These are phyloP conservation scores for Anisodus acutangulus DNA, from an alignment of 257 asterid genomes.

Conservation along the genomic window DNA sequence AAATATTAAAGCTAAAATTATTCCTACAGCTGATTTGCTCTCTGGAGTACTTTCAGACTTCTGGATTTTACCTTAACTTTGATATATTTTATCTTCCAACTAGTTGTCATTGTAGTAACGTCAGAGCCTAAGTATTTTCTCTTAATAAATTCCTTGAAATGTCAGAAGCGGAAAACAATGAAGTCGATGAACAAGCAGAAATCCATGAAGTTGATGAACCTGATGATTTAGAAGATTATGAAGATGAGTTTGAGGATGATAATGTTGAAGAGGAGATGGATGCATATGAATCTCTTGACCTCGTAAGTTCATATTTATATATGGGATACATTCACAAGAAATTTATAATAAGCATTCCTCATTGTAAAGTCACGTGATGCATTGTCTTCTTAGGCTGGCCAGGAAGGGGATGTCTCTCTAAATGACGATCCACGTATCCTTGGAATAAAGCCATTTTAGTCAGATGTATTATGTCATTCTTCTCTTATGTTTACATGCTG, in stretches of 20 bases:
- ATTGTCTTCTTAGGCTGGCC: conserved; percentile 53
- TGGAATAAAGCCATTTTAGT: conserved; percentile 32
- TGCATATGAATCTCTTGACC: conserved; percentile 58
- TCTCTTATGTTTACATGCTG: not conserved
- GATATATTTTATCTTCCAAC: conserved; percentile 7
- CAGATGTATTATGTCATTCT: not conserved
- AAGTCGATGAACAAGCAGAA: conserved; percentile 27
- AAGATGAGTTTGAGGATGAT: conserved; percentile 56
- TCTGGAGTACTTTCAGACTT: not conserved
- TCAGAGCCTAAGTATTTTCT: conserved; percentile 12
- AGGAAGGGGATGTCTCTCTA: conserved; percentile 46
- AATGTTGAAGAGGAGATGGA: conserved; percentile 62
- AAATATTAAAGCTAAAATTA: not conserved
- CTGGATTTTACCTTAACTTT: not conserved
- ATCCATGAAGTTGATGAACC: conserved; percentile 20
- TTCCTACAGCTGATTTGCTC: not conserved
- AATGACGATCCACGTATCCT: conserved; percentile 71
- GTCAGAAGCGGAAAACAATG: conserved; percentile 27
- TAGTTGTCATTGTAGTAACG: not conserved
- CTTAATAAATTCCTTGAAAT: conserved; percentile 19
- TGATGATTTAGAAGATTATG: conserved; percentile 30
- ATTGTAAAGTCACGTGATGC: conserved; percentile 26
- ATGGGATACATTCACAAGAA: conserved; percentile 5
- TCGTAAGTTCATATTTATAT: conserved; percentile 41
- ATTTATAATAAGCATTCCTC: not conserved